These are phyloP conservation scores for Diplodia scrobiculata DNA, from an alignment of 2,329 filamentous ascomycete species.

Conservation along the genomic window DNA sequence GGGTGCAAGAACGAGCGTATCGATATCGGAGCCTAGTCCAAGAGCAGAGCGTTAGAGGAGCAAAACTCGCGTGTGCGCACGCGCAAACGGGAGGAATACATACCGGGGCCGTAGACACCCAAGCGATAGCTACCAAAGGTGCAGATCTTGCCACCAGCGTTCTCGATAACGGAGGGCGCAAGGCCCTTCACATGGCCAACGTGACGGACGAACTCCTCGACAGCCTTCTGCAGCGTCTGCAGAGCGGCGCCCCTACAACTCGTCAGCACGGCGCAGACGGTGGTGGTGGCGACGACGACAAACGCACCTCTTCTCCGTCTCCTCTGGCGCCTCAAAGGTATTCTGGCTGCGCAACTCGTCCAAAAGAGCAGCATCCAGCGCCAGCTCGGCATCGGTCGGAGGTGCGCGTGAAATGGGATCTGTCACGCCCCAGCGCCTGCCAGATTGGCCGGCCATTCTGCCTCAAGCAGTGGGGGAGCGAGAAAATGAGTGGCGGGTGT, in stretches of 20 bases:
- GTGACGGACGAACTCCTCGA: slow-evolving; percentile 81
- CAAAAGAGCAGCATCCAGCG: slow-evolving; percentile 75
- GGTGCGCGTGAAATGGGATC: slow-evolving; percentile 76
- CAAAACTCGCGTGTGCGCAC: neutral
- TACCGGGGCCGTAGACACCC: slow-evolving; percentile 83
- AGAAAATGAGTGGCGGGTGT: neutral
- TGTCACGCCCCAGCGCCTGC: slow-evolving; percentile 68
- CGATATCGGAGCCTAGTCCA: slow-evolving; percentile 81
- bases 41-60: slow-evolving; percentile 6
- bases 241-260: slow-evolving; percentile 50
- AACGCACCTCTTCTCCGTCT: slow-evolving; percentile 76
- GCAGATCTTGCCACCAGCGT: slow-evolving; percentile 88
- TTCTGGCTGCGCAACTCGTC: slow-evolving; percentile 84
- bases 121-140: slow-evolving; percentile 95
- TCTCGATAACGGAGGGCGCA: slow-evolving; percentile 74
- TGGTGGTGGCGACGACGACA: neutral
- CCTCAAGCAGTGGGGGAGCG: neutral
- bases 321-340: slow-evolving; percentile 82
- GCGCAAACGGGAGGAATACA: slow-evolving; percentile 9
- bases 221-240: slow-evolving; percentile 62
- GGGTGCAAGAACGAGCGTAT: slow-evolving; percentile 89
- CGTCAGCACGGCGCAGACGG: slow-evolving; percentile 32
- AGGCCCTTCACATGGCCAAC: slow-evolving; percentile 75
- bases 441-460: slow-evolving; percentile 41
- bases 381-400: slow-evolving; percentile 75